Percentiles rank a stretch among this genome's conserved stretches.
Conservation (phyloP, 805 yeast genomes). For the Alloascoidea africana region DNA sequence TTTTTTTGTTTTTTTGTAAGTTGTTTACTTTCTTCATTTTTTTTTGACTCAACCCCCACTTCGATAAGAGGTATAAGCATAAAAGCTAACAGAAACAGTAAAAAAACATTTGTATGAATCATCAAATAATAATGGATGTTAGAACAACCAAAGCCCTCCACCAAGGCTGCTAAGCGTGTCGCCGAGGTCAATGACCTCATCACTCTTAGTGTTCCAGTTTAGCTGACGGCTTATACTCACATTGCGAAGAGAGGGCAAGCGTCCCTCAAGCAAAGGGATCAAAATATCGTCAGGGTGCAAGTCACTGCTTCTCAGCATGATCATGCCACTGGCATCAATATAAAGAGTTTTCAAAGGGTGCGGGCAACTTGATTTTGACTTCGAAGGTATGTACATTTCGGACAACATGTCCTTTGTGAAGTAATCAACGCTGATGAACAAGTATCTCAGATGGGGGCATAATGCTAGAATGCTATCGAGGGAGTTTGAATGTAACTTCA, state of each 20-base stretch:
- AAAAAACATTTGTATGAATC: too few species aligned
- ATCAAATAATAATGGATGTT: too few species aligned
- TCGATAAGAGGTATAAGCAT: too few species aligned
- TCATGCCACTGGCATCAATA: slow-evolving; percentile 72
- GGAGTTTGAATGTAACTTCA: slow-evolving; percentile 51
- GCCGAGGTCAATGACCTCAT: slow-evolving; percentile 47
- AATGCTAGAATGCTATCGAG: slow-evolving; percentile 58
- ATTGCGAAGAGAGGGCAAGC: slow-evolving; percentile 52
- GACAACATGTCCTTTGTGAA: slow-evolving; percentile 28
- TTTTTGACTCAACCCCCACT: too few species aligned
- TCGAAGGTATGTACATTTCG: slow-evolving; percentile 23
- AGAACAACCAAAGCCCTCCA: slow-evolving; percentile 1
- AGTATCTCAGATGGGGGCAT: slow-evolving; percentile 55
- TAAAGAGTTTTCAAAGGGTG: slow-evolving; percentile 46
- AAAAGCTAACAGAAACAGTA: too few species aligned
- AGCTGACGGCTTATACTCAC: slow-evolving; percentile 59
- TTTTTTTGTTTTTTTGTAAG: too few species aligned
- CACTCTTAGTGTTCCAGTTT: slow-evolving; percentile 59
- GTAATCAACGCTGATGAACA: slow-evolving; percentile 74
- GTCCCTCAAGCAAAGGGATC: slow-evolving; percentile 63
- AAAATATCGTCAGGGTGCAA: slow-evolving; percentile 83
- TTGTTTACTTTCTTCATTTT: too few species aligned
- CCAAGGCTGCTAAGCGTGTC: slow-evolving; percentile 16
- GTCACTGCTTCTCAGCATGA: slow-evolving; percentile 64
- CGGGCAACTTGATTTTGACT: slow-evolving; percentile 4